Evolutionary conservation across 768 basidiomycete species (phyloP), one percentile per base, ranked within the genome.

Genomic region (Trametes cubensis): DNA sequence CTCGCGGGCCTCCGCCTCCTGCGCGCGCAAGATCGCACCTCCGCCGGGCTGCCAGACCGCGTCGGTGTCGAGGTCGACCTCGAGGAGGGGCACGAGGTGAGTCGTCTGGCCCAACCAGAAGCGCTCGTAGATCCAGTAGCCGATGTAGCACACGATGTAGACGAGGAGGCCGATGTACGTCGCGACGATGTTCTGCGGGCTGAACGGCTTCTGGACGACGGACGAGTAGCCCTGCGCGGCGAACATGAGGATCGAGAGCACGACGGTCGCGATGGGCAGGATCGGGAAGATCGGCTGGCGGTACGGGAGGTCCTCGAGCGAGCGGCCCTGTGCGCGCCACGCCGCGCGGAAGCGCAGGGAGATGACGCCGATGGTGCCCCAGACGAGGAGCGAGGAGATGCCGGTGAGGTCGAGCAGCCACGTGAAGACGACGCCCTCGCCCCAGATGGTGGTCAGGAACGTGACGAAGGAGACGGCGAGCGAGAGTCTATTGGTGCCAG

Each of bases 401-500:
- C 88, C 86, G 8, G 84, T 85, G 54, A 88, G 74, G 65, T 86
- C 85, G 52, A 87, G 74, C 11, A 88, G 75, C 87, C 83, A 84
- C 2, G 78, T 80, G 64, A 85, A 84, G 44, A 81, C 81, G 58
- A 82, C 69, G 14, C 81, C 81, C 48, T 79, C 76, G 17, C 83
- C 81, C 84, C 84, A 85, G 62, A 86, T 81, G 6, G 83, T 83
- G 6, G 85, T 82, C 44, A 84, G 68, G 73, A 84, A 85, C 0
- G 84, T 81, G 45, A 86, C 70, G 59, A 72, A 80, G 0, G 81
- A 76, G 60, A 83, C 76, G 0, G 74, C 79, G 3, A 85, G 78
- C 8, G 83, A 76, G 62, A 82, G 71, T 6, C 83, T 84, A 62
- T 34, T 11, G 34, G 34, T 2, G 34, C 6, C 10, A 4, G 10